These are phyloP conservation scores for Senna siamea DNA, from an alignment of 306 rosid species.

Conservation along the genomic window DNA sequence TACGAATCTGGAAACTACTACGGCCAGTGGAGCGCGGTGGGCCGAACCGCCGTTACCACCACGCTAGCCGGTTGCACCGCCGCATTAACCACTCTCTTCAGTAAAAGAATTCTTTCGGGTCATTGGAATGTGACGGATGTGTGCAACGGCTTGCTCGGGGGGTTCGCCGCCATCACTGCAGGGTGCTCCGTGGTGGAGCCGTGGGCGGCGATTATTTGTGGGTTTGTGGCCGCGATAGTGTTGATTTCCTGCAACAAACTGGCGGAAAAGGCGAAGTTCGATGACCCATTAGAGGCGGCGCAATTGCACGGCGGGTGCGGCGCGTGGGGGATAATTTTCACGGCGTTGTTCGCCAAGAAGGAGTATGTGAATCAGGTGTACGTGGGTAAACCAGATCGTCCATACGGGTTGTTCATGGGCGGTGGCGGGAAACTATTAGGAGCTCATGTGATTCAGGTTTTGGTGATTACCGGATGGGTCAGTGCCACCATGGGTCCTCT, in stretches of 20 bases:
- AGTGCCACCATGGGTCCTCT: constrained; percentile 20
- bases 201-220: constrained; percentile 34
- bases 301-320: constrained; percentile 61
- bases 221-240: constrained; percentile 50
- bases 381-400: constrained; percentile 37
- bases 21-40: constrained; percentile 27
- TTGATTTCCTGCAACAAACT: constrained; percentile 47
- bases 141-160: constrained; percentile 7
- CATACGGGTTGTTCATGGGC: constrained; percentile 51
- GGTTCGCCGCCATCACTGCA: background rate
- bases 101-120: constrained; percentile 7
- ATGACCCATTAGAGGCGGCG: constrained; percentile 60
- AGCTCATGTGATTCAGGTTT: constrained; percentile 26
- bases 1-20: constrained; percentile 3
- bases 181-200: constrained; percentile 30
- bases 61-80: constrained; percentile 19
- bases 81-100: constrained; percentile 12
- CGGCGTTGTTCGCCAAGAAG: constrained; percentile 45
- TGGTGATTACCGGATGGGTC: constrained; percentile 25
- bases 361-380: constrained; percentile 49
- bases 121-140: constrained; percentile 27
- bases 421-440: constrained; percentile 38
- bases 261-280: constrained; percentile 44
- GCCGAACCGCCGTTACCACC: constrained; percentile 22
- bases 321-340: constrained; percentile 53